Evolutionary conservation across 495 filamentous ascomycete species (phyloP).

Genomic region (Acidiella bohemica): DNA sequence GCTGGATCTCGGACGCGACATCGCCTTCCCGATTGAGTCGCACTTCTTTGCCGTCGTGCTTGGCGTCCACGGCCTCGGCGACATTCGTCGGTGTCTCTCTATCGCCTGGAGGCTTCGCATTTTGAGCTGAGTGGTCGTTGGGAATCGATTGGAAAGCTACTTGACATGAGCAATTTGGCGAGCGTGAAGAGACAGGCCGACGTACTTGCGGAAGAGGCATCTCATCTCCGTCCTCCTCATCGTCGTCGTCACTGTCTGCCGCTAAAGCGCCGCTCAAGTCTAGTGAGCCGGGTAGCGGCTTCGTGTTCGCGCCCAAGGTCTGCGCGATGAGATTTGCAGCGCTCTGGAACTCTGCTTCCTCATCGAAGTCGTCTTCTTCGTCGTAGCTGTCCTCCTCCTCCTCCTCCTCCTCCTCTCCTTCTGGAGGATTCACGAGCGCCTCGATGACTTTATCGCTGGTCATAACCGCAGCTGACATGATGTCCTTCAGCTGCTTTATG

Average conservation of each 20-base stretch:
- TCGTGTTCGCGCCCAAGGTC: neutral
- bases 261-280: neutral
- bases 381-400: constrained; percentile 8
- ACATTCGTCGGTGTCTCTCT: neutral
- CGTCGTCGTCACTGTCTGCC: constrained; percentile 4
- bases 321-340: neutral
- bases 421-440: constrained; percentile 5
- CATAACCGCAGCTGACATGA: constrained; percentile 57
- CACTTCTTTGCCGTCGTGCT: neutral
- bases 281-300: too few relatives aligned
- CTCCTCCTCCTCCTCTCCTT: neutral
- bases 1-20: constrained; percentile 6
- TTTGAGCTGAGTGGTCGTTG: neutral
- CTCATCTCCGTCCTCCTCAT: constrained; percentile 3
- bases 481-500: constrained; percentile 58
- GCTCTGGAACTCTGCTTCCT: neutral
- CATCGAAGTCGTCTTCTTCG: constrained; percentile 3
- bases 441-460: constrained; percentile 45
- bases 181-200: constrained; percentile 2
- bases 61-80: neutral
- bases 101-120: constrained; percentile 2
- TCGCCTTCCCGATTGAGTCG: neutral
- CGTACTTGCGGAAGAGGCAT: neutral
- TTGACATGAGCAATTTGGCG: neutral
- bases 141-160: neutral